Base-by-base conservation (phyloP, 1,139 yeast genomes). In the Spathaspora sp. region DNA sequence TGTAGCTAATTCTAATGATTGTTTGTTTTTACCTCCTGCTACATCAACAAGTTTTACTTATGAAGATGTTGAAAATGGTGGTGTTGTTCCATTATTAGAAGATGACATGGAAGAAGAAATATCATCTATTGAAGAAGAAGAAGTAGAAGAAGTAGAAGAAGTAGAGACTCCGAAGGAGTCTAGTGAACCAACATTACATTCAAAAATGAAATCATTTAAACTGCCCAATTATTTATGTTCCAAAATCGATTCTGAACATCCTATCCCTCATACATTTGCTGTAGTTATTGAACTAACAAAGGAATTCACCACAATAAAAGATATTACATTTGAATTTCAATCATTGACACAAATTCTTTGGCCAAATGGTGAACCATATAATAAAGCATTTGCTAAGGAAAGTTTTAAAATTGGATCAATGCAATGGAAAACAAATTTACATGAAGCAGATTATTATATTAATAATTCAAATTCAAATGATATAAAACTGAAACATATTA, bases 361-460 rank as follows among this genome's bases (percentile, higher is more conserved):
- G 87, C 81, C 82, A 6, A 67, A 72, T 33, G 81, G 81, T 8
- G 81, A 81, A 25, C 80, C 81, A 1, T 76, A 77, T 55, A 74
- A 68, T 52, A 72, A 64, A 49, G 55, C 59, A 38, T 67, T 63
- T 43, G 49, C 63, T 23, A 75, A 70, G 46, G 86, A 82, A 53
- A 65, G 66, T 43, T 81, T 78, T 57, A 70, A 69, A 42, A 69
- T 78, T 17, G 84, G 84, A 1, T 60, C 63, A 16, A 50, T 74
- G 54, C 73, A 68, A 41, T 82, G 86, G 86, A 60, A 61, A 11
- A 61, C 80, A 15, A 61, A 60, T 9, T 59, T 74, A 23, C 55
- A 62, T 2, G 75, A 80, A 44, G 78, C 77, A 27, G 82, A 77
- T 54, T 74, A 70, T 49, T 81, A 65, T 55, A 72, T 80, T 38